phyloP scores from a whole-genome alignment of 169 alveolate genomes.

The Plasmodium coatneyi region DNA sequence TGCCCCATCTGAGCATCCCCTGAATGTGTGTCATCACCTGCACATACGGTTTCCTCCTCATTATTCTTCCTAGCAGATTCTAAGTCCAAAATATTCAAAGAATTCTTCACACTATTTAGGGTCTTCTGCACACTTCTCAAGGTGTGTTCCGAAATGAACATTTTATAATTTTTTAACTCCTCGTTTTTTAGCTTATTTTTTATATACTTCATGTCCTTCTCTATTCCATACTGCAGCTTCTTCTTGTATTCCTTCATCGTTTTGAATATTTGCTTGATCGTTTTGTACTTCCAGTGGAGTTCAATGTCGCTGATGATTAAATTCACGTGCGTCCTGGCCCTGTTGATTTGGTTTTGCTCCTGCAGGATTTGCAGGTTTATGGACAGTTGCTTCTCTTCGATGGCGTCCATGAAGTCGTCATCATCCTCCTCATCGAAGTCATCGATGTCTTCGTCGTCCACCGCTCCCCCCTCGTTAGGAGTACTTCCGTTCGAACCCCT shows the following conservation, averaged over 20 bases:
- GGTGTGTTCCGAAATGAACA: constrained; percentile 72
- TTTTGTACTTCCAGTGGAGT: constrained; percentile 73
- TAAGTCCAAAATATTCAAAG: constrained; percentile 67
- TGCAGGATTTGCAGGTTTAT: constrained; percentile 63
- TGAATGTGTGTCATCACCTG: neutral
- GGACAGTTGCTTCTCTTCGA: constrained; percentile 65
- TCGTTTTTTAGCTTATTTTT: constrained; percentile 69
- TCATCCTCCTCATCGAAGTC: constrained; percentile 53
- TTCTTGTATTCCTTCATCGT: constrained; percentile 74
- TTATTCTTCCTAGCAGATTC: constrained; percentile 10
- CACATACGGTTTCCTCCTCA: neutral
- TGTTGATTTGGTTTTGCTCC: constrained; percentile 67
- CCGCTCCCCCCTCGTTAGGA: neutral
- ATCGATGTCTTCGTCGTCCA: neutral
- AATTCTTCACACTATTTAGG: constrained; percentile 77
- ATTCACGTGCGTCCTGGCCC: constrained; percentile 63
- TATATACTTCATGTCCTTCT: constrained; percentile 72
- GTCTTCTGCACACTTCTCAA: constrained; percentile 79
- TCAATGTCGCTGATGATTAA: constrained; percentile 70
- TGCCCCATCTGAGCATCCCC: neutral
- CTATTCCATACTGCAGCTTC: constrained; percentile 65
- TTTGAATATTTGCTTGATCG: constrained; percentile 67
- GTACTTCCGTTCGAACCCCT: neutral
- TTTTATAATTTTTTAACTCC: constrained; percentile 68
- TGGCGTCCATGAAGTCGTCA: constrained; percentile 74